These are phyloP conservation scores for Kingdonia uniflora DNA, from an alignment of 164 flowering plant genomes.

Conservation along the genomic window DNA sequence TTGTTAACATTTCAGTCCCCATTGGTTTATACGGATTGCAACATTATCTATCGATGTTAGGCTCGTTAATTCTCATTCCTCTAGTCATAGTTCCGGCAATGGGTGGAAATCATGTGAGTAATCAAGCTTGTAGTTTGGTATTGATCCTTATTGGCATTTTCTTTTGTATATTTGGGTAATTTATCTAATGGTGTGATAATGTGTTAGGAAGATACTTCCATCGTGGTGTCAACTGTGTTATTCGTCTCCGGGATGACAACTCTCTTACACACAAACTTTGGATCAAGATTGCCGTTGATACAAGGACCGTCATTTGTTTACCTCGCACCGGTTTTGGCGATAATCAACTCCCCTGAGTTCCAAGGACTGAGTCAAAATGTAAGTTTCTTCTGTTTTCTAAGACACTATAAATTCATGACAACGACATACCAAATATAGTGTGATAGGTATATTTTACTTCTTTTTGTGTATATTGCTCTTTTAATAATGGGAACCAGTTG, in stretches of 20 bases:
- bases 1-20: conserved; percentile 54
- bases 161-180: neutral
- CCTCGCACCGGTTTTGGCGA: conserved; percentile 89
- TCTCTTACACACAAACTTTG: conserved; percentile 72
- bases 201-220: conserved; percentile 83
- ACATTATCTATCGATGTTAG: conserved; percentile 83
- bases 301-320: conserved; percentile 96
- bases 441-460: too few species aligned
- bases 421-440: too few species aligned
- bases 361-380: conserved; percentile 68
- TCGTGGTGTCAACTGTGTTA: conserved; percentile 83
- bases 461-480: too few species aligned
- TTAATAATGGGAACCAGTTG: too few species aligned
- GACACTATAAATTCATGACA: too few species aligned
- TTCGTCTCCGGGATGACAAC: conserved; percentile 89
- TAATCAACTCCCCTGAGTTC: conserved; percentile 87
- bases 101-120: conserved; percentile 85
- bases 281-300: conserved; percentile 85
- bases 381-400: conserved; percentile 19
- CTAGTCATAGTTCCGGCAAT: conserved; percentile 95
- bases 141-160: neutral
- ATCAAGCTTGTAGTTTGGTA: neutral
- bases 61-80: conserved; percentile 85
- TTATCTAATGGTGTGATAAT: conserved; percentile 27
- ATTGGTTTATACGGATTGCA: conserved; percentile 89